These are phyloP conservation scores for Monosporascus sp. DNA, from an alignment of 2,329 filamentous ascomycete genomes.

Conservation along the genomic window DNA sequence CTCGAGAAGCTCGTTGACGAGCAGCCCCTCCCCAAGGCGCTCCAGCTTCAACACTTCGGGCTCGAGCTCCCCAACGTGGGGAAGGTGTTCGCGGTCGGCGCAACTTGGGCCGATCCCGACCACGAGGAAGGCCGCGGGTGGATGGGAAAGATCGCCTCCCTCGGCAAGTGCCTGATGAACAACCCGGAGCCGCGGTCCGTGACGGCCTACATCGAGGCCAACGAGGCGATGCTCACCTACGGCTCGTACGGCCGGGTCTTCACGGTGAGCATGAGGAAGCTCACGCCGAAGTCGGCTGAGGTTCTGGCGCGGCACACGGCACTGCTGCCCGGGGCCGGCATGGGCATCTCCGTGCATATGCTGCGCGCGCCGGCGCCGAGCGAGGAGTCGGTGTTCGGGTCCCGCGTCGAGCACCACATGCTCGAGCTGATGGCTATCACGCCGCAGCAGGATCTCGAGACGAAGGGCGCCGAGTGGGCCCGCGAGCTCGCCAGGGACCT, in stretches of 20 bases:
- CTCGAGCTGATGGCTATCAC: constrained; percentile 29
- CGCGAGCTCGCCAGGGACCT: constrained; percentile 10
- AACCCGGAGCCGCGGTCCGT: constrained; percentile 20
- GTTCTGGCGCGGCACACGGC: constrained; percentile 19
- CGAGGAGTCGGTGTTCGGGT: constrained; percentile 23
- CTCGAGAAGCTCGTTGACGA: constrained; percentile 14
- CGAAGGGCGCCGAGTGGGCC: constrained; percentile 19
- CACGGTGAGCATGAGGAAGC: constrained; percentile 15
- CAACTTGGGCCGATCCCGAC: constrained; percentile 29
- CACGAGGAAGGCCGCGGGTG: constrained; percentile 23
- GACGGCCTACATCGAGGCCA: constrained; percentile 11
- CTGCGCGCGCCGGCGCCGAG: constrained; percentile 18
- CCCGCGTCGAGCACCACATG: constrained; percentile 27
- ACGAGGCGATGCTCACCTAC: constrained; percentile 17
- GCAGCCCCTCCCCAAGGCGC: constrained; percentile 9
- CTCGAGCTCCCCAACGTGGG: constrained; percentile 26
- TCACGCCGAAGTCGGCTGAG: constrained; percentile 20
- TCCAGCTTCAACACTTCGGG: constrained; percentile 22
- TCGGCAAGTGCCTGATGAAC: constrained; percentile 22
- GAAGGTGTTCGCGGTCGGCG: constrained; percentile 18
- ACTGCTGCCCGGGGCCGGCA: constrained; percentile 17
- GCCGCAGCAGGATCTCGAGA: constrained; percentile 14
- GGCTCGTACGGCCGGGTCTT: constrained; percentile 14
- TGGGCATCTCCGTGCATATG: constrained; percentile 25
- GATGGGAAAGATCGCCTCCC: constrained; percentile 21